A percentile compares a stretch with the other conserved stretches of the same genome.
phyloP scores from a whole-genome alignment of 306 rosid genomes.

The Dalbergia cochinchinensis region DNA sequence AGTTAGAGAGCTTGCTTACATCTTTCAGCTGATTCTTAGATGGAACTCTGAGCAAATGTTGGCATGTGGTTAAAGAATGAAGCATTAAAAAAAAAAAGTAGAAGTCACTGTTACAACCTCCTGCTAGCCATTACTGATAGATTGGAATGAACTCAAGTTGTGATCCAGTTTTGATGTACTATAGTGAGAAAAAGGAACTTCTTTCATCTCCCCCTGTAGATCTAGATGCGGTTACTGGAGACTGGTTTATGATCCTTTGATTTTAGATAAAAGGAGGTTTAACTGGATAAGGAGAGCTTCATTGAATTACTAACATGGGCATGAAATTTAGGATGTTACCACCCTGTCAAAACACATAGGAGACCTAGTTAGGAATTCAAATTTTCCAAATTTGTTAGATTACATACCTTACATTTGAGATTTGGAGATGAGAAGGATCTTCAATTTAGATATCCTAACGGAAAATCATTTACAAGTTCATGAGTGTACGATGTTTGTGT shows the following conservation, averaged over 20 bases:
- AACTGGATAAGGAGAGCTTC: background rate
- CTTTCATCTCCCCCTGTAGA: background rate
- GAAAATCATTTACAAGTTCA: background rate
- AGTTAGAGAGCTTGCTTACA: conserved; percentile 61
- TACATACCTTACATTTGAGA: background rate
- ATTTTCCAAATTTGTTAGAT: background rate
- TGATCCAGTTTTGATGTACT: conserved; percentile 40
- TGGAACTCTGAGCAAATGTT: conserved; percentile 39
- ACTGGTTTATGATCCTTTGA: no score
- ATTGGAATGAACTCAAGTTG: conserved; percentile 24
- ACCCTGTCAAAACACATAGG: background rate
- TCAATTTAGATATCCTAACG: background rate
- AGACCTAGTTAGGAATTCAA: background rate
- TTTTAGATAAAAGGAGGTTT: no score
- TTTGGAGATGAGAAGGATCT: background rate
- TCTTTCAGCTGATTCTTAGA: conserved; percentile 52
- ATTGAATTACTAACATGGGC: background rate
- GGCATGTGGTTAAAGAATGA: conserved; percentile 40
- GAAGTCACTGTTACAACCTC: background rate
- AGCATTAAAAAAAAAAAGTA: conserved; percentile 38
- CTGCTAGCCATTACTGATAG: conserved; percentile 24
- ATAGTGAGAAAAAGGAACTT: conserved; percentile 7
- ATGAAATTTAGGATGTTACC: background rate
- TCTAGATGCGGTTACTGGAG: no score
- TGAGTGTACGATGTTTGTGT: background rate